These are phyloP conservation scores for Dispira parvispora DNA, from an alignment of 192 early-diverging fungal genomes.

Conservation along the genomic window DNA sequence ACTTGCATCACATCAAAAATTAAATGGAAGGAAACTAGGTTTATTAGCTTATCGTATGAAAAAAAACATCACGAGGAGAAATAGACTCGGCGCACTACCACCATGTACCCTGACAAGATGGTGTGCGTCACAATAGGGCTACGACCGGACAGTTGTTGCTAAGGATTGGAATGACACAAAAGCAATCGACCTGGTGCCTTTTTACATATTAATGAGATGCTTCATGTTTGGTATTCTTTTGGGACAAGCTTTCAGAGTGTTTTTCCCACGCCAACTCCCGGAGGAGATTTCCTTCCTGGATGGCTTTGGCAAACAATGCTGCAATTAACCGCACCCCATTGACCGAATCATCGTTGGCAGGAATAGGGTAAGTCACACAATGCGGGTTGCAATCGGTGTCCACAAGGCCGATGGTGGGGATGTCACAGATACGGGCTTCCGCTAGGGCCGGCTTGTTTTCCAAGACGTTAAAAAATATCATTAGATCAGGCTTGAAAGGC, in stretches of 20 bases:
- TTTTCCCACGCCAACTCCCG: conserved; percentile 20
- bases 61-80: too few relatives aligned
- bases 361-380: conserved; percentile 75
- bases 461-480: conserved; percentile 66
- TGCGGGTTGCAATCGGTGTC: conserved; percentile 86
- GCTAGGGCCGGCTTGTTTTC: conserved; percentile 67
- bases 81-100: too few relatives aligned
- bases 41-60: too few relatives aligned
- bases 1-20: too few relatives aligned
- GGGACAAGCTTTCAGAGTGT: conserved; percentile 11
- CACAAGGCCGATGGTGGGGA: conserved; percentile 79
- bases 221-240: background rate
- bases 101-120: too few relatives aligned
- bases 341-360: conserved; percentile 85
- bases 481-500: conserved; percentile 54
- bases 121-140: too few relatives aligned
- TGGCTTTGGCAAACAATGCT: conserved; percentile 55
- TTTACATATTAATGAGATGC: too few relatives aligned
- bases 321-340: conserved; percentile 63
- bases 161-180: too few relatives aligned
- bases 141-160: too few relatives aligned
- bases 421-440: conserved; percentile 55
- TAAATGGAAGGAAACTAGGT: too few relatives aligned
- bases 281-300: conserved; percentile 37
- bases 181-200: too few relatives aligned